A percentile compares a stretch with the other conserved stretches of the same genome.
phyloP scores from a whole-genome alignment of 257 asterid species.

The Solanum lignicaule region DNA sequence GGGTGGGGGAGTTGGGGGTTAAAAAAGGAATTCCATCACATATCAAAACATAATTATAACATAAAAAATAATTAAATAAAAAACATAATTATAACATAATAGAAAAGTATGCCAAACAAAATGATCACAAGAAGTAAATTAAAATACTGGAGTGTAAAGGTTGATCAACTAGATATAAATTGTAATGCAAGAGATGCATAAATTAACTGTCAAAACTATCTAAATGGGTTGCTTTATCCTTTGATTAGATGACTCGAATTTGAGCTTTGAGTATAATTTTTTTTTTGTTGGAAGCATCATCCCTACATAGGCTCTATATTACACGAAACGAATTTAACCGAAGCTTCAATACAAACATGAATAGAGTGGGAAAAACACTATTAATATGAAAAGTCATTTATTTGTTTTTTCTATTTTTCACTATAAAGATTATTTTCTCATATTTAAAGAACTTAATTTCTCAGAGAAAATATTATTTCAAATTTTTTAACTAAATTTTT shows the following conservation, averaged over 20 bases:
- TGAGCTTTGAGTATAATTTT: rapidly evolving
- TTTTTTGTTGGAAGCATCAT: not conserved
- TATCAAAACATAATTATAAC: not conserved
- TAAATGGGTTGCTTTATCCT: too few species aligned
- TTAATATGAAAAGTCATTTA: too few species aligned
- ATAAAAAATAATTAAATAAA: too few species aligned
- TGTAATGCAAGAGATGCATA: not conserved
- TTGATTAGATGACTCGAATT: too few species aligned
- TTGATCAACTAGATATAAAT: not conserved
- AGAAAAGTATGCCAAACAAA: not conserved
- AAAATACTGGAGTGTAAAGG: not conserved
- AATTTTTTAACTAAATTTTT: not conserved
- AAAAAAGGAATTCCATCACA: not conserved
- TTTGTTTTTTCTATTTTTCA: too few species aligned
- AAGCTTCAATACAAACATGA: not conserved
- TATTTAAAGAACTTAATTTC: not conserved
- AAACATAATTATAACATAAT: not conserved
- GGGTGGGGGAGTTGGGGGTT: not conserved
- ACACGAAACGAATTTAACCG: too few species aligned
- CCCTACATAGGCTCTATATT: too few species aligned
- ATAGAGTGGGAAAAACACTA: not conserved
- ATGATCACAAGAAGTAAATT: not conserved
- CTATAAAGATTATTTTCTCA: too few species aligned
- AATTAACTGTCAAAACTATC: not conserved
- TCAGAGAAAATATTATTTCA: not conserved